phyloP scores from a whole-genome alignment of 2,329 filamentous ascomycete species.

The Fusarium subglutinans region DNA sequence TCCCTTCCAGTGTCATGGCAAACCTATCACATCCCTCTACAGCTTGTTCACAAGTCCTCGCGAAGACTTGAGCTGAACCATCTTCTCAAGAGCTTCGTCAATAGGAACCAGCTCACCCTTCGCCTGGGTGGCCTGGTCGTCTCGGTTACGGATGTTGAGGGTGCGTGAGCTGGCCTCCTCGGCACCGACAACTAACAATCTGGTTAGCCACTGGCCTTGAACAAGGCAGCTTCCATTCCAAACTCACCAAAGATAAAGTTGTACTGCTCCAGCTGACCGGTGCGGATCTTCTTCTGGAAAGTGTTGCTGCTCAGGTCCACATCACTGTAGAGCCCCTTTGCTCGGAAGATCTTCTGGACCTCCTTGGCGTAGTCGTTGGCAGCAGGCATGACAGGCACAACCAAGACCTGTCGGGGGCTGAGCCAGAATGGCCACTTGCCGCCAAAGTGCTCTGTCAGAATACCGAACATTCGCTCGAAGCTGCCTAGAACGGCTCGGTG shows the following conservation, averaged over 20 bases:
- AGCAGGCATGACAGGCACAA: slow-evolving; percentile 73
- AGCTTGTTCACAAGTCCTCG: slow-evolving; percentile 50
- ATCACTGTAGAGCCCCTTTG: slow-evolving; percentile 73
- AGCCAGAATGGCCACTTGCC: slow-evolving; percentile 94
- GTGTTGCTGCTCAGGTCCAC: slow-evolving; percentile 74
- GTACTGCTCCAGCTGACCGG: slow-evolving; percentile 81
- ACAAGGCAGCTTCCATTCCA: neutral
- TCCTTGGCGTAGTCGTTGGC: slow-evolving; percentile 82
- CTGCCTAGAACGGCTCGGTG: slow-evolving; percentile 82
- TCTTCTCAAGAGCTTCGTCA: slow-evolving; percentile 65
- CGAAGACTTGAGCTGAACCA: slow-evolving; percentile 61
- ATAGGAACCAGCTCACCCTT: slow-evolving; percentile 68
- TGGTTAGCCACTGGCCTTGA: slow-evolving; percentile 20
- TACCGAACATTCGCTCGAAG: slow-evolving; percentile 74
- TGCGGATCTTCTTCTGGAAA: slow-evolving; percentile 89
- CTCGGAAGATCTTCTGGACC: slow-evolving; percentile 74
- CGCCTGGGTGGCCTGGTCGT: slow-evolving; percentile 69
- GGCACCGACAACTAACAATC: slow-evolving; percentile 64
- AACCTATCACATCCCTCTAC: slow-evolving; percentile 31
- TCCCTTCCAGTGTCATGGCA: neutral
- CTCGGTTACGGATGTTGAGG: slow-evolving; percentile 71
- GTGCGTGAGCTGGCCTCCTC: slow-evolving; percentile 68
- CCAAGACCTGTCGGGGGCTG: slow-evolving; percentile 78
- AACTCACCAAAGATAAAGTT: slow-evolving; percentile 79
- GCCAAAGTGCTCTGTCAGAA: slow-evolving; percentile 84